Conservation (phyloP, 2,329 filamentous ascomycete species). For the Sarocladiaceae sp. region DNA sequence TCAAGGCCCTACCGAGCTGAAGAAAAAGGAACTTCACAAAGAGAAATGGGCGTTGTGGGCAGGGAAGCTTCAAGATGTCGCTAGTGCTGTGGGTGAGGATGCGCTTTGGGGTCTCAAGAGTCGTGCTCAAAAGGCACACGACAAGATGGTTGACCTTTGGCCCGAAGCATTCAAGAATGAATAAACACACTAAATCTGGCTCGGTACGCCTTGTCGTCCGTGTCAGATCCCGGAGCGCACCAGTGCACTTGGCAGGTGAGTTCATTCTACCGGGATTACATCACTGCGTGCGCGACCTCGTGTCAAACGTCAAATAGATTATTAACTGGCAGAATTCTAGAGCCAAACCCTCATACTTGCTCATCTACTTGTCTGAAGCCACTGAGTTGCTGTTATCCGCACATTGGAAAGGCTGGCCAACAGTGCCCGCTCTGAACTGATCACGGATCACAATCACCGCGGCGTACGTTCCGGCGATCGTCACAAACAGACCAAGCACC, state of each 20-base stretch:
- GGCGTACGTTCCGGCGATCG: conserved; percentile 34
- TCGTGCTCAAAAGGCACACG: not conserved
- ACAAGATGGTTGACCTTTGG: not conserved
- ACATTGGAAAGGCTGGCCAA: conserved; percentile 29
- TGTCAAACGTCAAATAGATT: too few species aligned
- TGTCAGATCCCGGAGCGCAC: too few species aligned
- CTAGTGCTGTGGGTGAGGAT: not conserved
- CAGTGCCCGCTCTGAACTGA: conserved; percentile 23
- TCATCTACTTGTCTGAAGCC: not conserved
- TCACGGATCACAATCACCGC: conserved; percentile 24
- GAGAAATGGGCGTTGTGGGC: not conserved
- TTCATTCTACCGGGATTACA: too few species aligned
- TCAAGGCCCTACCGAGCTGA: not conserved
- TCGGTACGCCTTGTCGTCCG: too few species aligned
- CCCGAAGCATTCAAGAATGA: not conserved
- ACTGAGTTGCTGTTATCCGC: conserved; percentile 29
- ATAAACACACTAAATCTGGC: too few species aligned
- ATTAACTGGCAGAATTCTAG: too few species aligned
- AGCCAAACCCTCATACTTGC: too few species aligned
- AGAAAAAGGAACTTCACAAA: not conserved
- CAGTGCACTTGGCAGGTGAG: too few species aligned
- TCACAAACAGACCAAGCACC: conserved; percentile 23
- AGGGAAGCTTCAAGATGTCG: not conserved
- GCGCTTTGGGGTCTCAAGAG: not conserved
- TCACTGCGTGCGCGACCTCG: too few species aligned